Conservation (phyloP, 495 filamentous ascomycete species). For the Penicillium silybi region DNA sequence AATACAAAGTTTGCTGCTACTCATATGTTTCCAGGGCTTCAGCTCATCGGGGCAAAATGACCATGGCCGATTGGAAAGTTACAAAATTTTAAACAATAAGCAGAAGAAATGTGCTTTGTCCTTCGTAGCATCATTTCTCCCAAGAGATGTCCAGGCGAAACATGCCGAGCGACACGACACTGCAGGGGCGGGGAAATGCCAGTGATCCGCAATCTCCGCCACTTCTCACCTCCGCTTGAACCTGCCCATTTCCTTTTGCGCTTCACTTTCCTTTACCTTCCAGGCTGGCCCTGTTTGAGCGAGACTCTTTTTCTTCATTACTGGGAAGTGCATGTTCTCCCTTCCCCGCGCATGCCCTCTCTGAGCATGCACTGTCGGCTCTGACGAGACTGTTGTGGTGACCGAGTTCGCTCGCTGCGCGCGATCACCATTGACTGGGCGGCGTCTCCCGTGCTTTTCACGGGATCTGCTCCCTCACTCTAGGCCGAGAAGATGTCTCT, state of each 20-base stretch:
- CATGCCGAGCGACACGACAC: neutral
- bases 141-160: neutral
- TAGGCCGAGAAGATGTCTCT: constrained; percentile 66
- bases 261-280: constrained; percentile 8
- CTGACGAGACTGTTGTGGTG: neutral
- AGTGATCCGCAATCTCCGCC: constrained; percentile 1
- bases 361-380: constrained; percentile 14
- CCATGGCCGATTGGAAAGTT: no score
- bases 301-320: constrained; percentile 11
- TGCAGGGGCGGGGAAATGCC: neutral
- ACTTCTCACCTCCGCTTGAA: constrained; percentile 5
- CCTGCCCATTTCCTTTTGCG: constrained; percentile 7
- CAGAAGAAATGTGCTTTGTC: no score
- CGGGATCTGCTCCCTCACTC: neutral
- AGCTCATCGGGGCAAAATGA: no score
- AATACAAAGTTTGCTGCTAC: no score
- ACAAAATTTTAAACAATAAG: no score
- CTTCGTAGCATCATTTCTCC: no score
- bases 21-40: no score
- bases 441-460: neutral
- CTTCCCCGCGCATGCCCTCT: constrained; percentile 6
- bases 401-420: constrained; percentile 2
- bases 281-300: constrained; percentile 39
- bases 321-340: constrained; percentile 1
- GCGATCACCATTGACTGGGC: constrained; percentile 2